Base-by-base conservation (phyloP, 2,329 filamentous ascomycete genomes). In the Corynespora cassiicola region DNA sequence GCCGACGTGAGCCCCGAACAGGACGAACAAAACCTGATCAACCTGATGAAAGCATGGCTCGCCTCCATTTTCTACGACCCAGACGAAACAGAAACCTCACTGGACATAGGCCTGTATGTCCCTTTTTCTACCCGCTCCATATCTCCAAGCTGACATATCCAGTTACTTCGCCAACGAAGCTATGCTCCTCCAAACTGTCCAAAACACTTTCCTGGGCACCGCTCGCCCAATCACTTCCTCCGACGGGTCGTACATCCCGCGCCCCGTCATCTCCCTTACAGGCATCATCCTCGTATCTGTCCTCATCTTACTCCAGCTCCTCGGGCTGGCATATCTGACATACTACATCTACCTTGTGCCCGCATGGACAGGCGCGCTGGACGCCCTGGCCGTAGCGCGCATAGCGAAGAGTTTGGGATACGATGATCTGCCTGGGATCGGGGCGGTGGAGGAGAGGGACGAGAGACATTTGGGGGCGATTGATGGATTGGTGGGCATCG, bases 131-230 rank as follows among this genome's bases (percentile, higher is more conserved):
- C 11, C 26, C 26, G 21, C 30, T 16, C 7, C 23, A 8, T 12
- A 6, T n/a, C 11, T 17, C 9, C 12, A 12, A n/a, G n/a, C n/a
- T n/a, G n/a, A n/a, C n/a, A n/a, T n/a, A n/a, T n/a, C n/a, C 14
- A 39, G 42, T 7, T 39, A 25, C 20, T 41, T 36, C 19, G 31
- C 38, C 18, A 42, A 46, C 25, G n/a, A 36, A 25, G 31, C 39
- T 16, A 31, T 46, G 31, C 43, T 46, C 2, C 27, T 36, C 7
- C 26, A 35, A 14, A 42, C 39, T 8, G 23, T 20, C 12, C 28
- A 18, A 7, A 42, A 42, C 14, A 39, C 38, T 5, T 17, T 34
- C 10, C 22, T 17, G 8, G 35, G 25, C 14, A 42, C 39, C 12
- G 39, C 36, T 3, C 43, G 39, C 3, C 30, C 33, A 3, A n/a